A percentile compares a stretch with the other conserved stretches of the same genome.
Evolutionary conservation across 306 rosid genomes (phyloP).

Genomic region (Prunus kanzakura): DNA sequence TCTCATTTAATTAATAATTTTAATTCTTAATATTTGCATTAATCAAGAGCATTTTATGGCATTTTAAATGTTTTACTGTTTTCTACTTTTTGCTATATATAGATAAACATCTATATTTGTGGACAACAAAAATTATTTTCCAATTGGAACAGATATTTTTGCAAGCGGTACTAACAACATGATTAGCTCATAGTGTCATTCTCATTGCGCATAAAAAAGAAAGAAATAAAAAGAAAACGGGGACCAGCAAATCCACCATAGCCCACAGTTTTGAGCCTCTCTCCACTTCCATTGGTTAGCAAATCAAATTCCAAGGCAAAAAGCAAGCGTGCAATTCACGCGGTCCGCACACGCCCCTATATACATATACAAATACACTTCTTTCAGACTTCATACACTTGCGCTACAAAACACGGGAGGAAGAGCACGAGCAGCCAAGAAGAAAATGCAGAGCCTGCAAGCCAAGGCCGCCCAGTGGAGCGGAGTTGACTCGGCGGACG

Average conservation of each 20-base stretch:
- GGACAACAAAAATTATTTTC: too few species aligned
- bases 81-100: too few species aligned
- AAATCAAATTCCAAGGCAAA: neutral
- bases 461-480: conserved; percentile 83
- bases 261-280: conserved; percentile 1
- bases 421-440: neutral
- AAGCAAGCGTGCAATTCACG: conserved; percentile 34
- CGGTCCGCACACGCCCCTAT: conserved; percentile 12
- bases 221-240: accelerated
- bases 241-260: neutral
- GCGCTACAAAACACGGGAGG: neutral
- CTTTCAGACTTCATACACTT: neutral
- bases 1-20: too few species aligned
- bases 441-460: conserved; percentile 64
- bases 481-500: conserved; percentile 51
- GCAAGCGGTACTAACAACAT: neutral
- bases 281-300: neutral
- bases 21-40: too few species aligned
- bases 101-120: too few species aligned
- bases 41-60: too few species aligned
- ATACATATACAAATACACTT: neutral
- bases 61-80: too few species aligned
- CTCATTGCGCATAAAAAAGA: too few species aligned
- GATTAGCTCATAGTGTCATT: conserved; percentile 12
- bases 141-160: neutral